Evolutionary conservation across 2,329 filamentous ascomycete species (phyloP).

Genomic region (Peltaster fructicola): DNA sequence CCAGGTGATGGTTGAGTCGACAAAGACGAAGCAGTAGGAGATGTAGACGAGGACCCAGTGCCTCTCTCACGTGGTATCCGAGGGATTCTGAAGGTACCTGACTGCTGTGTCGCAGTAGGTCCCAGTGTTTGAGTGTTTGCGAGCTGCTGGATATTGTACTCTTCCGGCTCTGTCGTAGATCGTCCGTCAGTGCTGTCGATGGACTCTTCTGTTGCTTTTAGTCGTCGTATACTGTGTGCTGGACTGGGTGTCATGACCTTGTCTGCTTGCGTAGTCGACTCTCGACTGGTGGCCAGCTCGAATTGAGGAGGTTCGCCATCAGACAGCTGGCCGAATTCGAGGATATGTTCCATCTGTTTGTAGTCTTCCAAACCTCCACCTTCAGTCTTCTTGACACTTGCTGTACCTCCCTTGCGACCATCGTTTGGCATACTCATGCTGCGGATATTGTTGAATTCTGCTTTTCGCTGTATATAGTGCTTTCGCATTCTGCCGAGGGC

Average conservation of each 20-base stretch:
- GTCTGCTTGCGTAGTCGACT: conserved; percentile 9
- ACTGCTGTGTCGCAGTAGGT: no score
- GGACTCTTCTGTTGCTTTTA: conserved; percentile 15
- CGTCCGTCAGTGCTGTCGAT: conserved; percentile 18
- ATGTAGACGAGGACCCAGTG: no score
- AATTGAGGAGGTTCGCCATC: conserved; percentile 20
- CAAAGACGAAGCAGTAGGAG: no score
- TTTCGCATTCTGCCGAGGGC: conserved; percentile 36
- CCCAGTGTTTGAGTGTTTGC: no score
- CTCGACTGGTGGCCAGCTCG: conserved; percentile 15
- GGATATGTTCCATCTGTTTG: conserved; percentile 23
- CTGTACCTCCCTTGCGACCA: conserved; percentile 20
- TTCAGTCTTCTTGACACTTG: conserved; percentile 24
- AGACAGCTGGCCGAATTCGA: conserved; percentile 21
- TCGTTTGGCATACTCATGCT: conserved; percentile 12
- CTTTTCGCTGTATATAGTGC: conserved; percentile 35
- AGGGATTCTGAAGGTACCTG: no score
- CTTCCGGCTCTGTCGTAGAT: conserved; percentile 9
- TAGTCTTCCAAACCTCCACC: conserved; percentile 41
- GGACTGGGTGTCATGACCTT: conserved; percentile 13
- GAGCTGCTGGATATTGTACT: not conserved
- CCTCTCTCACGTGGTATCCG: no score
- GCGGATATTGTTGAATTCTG: conserved; percentile 26
- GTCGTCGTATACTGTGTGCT: conserved; percentile 6
- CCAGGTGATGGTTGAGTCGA: no score